Evolutionary conservation across 331 rosid genomes (phyloP).

Genomic region (Erythrophleum ivorense): DNA sequence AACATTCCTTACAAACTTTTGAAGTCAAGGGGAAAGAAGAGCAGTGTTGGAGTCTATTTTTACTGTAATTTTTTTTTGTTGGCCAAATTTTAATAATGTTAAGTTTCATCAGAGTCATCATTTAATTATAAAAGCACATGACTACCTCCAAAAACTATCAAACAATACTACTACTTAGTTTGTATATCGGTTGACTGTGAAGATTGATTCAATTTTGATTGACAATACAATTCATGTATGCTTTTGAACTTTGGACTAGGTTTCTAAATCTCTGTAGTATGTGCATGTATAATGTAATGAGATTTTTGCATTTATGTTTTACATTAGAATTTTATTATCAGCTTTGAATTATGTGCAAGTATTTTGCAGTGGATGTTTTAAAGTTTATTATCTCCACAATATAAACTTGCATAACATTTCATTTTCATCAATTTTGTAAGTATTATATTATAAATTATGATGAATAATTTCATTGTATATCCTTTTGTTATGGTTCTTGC

Average conservation of each 20-base stretch:
- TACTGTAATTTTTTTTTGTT: no score
- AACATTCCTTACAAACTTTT: background rate
- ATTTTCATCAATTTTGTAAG: background rate
- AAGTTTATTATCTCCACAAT: background rate
- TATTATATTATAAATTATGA: background rate
- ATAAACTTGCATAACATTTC: background rate
- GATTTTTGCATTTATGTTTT: background rate
- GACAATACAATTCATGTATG: background rate
- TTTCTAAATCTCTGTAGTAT: background rate
- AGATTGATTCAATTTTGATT: background rate
- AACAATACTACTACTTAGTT: background rate
- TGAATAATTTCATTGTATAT: background rate
- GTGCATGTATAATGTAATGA: background rate
- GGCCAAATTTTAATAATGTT: background rate
- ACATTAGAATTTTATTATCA: background rate
- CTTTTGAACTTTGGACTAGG: background rate
- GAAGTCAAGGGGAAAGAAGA: background rate
- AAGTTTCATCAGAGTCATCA: background rate
- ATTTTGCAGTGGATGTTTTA: background rate
- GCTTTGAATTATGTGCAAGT: background rate
- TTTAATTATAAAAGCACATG: background rate
- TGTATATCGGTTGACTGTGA: background rate
- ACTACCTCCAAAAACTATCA: background rate
- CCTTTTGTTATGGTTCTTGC: background rate
- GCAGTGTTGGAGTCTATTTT: slow-evolving; percentile 3